Base-by-base conservation (phyloP, 108 stramenopile species). In the Discostella pseudostelligera region DNA sequence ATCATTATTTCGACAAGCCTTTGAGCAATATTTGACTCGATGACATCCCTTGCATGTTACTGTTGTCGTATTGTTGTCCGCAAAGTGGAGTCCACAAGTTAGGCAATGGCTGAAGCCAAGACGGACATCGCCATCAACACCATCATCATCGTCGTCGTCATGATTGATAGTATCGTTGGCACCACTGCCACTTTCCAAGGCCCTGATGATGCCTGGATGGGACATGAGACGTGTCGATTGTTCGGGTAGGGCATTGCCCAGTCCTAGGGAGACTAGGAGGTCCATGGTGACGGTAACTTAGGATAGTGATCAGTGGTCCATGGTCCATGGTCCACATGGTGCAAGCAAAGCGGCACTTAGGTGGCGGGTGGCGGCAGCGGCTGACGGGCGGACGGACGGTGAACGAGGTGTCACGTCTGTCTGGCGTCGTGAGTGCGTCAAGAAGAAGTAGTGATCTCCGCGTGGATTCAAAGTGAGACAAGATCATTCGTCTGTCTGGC, bases 21-120 rank as follows among this genome's bases (percentile, higher is more conserved):
- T 56, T n/a, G 86, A 87, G 72, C 93, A 94, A 56, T 94, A 94
- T 24, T 63, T 65, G 32, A 94, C 88, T 8, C 93, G 86, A 32
- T 72, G 59, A 58, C 92, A 93, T 37, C 44, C 67, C 21, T 74
- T 73, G 69, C 93, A 94, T 3, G 62, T 32, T 9, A 79, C 20
- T 12, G 35, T 19, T 65, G 54, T 65, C 12, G 9, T n/a, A n/a
- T 62, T 26, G 45, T 16, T 14, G 32, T 59, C 17, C 58, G 6
- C 21, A 14, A 76, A 69, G 10, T 24, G 22, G 10, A 43, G 35
- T 19, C 76, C 76, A 28, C 77, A 78, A 29, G 39, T 67, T 14
- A 73, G 50, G 25, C 73, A 79, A 10, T 28, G 48, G 43, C 43
- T 65, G 58, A 81, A 76, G 2, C 75, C 70, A 25, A 77, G 70